These are phyloP conservation scores for Smittium mucronatum DNA, from an alignment of 371 early-diverging fungal species.

Conservation along the genomic window DNA sequence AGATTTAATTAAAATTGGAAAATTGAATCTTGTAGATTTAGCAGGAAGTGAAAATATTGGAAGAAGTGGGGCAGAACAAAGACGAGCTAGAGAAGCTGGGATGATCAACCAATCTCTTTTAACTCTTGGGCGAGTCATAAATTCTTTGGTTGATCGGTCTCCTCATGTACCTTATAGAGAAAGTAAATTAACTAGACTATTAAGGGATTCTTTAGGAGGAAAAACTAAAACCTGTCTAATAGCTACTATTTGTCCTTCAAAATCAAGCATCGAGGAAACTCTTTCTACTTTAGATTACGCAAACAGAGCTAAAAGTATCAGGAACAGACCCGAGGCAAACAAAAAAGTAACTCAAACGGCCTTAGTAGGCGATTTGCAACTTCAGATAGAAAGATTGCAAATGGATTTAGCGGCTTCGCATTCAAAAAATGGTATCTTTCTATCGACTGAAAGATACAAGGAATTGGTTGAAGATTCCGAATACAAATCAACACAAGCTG, in stretches of 20 bases:
- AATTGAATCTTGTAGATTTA: constrained; percentile 66
- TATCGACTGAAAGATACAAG: constrained; percentile 28
- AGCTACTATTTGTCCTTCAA: constrained; percentile 49
- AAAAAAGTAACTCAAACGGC: constrained; percentile 59
- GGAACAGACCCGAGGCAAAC: constrained; percentile 83
- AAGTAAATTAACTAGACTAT: constrained; percentile 53
- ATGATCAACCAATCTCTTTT: constrained; percentile 95
- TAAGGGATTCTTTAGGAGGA: constrained; percentile 61
- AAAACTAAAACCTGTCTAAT: constrained; percentile 54
- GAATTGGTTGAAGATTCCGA: constrained; percentile 19
- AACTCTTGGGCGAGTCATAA: constrained; percentile 91
- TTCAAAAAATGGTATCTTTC: constrained; percentile 30
- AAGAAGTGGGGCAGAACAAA: constrained; percentile 89
- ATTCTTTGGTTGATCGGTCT: constrained; percentile 84
- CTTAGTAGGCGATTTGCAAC: constrained; percentile 55
- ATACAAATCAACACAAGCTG: constrained; percentile 13
- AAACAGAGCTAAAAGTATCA: constrained; percentile 79
- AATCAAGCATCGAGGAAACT: constrained; percentile 42
- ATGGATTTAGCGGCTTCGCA: constrained; percentile 37
- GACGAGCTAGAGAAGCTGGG: constrained; percentile 92
- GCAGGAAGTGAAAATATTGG: constrained; percentile 94
- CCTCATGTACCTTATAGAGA: constrained; percentile 45
- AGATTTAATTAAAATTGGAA: constrained; percentile 69
- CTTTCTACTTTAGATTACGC: constrained; percentile 59
- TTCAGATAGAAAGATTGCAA: constrained; percentile 49